Conservation (phyloP, 139 green algal species). For the Closterium sp. region DNA sequence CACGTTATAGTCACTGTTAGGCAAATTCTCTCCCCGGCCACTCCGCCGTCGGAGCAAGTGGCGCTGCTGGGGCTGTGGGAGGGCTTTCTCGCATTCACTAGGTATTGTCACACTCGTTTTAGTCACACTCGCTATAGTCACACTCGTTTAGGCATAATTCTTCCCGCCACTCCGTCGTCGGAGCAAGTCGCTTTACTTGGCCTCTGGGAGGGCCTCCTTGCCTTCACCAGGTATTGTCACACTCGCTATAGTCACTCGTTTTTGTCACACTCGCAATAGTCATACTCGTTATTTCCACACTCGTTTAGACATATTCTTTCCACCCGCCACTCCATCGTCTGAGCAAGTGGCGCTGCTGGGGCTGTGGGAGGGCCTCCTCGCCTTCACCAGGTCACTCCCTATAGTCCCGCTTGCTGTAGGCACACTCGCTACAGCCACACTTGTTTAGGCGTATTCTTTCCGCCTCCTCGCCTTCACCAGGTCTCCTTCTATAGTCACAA, state of each 20-base stretch:
- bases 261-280: background rate
- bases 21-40: too few species aligned
- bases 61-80: background rate
- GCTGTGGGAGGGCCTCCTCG: slow-evolving; percentile 23
- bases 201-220: slow-evolving; percentile 24
- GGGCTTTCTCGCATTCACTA: slow-evolving; percentile 10
- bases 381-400: slow-evolving; percentile 9
- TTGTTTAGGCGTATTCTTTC: too few species aligned
- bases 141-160: too few species aligned
- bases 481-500: background rate
- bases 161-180: too few species aligned
- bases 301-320: background rate
- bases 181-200: slow-evolving; percentile 1
- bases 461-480: background rate
- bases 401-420: too few species aligned
- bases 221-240: slow-evolving; percentile 25
- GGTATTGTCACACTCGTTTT: background rate
- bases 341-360: slow-evolving; percentile 12
- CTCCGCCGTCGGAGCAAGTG: background rate
- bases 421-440: too few species aligned
- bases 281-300: background rate
- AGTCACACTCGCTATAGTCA: too few species aligned
- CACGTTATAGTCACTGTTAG: too few species aligned
- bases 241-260: background rate
- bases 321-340: background rate